phyloP scores from a whole-genome alignment of 2,329 filamentous ascomycete species.

The Xylaria sp. region DNA sequence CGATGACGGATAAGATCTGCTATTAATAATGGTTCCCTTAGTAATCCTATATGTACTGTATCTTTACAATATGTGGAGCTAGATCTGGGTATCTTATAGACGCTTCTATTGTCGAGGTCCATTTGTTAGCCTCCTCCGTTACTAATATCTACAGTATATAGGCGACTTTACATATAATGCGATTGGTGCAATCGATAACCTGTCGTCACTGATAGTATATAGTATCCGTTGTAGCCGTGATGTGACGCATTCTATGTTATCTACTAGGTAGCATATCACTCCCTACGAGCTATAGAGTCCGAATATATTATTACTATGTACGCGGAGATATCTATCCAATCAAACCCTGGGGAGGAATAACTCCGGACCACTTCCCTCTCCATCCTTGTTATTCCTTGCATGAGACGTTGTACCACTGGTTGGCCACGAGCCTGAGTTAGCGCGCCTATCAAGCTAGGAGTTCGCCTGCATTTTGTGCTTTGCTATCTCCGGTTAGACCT shows the following conservation, averaged over 20 bases:
- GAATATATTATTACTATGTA: conserved; percentile 7
- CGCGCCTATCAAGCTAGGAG: not conserved
- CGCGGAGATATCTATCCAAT: conserved; percentile 20
- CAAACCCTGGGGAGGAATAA: conserved; percentile 4
- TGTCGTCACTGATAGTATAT: not conserved
- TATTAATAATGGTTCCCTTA: not conserved
- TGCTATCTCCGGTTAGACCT: conserved; percentile 1
- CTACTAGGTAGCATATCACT: not conserved
- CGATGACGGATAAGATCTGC: not conserved
- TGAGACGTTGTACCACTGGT: conserved; percentile 15
- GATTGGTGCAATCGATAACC: conserved; percentile 1
- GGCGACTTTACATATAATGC: conserved; percentile 2
- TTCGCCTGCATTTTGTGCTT: not conserved
- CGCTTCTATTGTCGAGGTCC: not conserved
- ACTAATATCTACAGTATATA: too few species aligned
- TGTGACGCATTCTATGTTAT: not conserved
- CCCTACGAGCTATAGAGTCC: conserved; percentile 9
- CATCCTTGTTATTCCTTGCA: conserved; percentile 2
- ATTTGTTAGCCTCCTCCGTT: not conserved
- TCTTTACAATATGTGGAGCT: not conserved
- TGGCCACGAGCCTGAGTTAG: not conserved
- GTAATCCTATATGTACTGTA: not conserved
- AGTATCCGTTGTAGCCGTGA: not conserved
- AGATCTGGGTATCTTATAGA: not conserved
- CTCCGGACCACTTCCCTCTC: not conserved